These are phyloP conservation scores for Tulasnella calospora DNA, from an alignment of 768 basidiomycete species.

Conservation along the genomic window DNA sequence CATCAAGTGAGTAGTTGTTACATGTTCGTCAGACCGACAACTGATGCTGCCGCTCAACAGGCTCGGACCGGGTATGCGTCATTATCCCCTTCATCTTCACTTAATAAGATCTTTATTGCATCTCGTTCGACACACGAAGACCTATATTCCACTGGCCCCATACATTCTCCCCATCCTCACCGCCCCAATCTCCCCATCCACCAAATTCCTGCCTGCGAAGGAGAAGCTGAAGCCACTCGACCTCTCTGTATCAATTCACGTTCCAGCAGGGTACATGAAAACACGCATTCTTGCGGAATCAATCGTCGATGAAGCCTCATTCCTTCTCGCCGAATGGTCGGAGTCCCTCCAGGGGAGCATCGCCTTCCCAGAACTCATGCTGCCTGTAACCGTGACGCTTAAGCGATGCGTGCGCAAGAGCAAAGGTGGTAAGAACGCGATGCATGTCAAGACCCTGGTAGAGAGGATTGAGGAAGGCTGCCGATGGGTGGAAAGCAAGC, in stretches of 20 bases:
- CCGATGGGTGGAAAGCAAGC: conserved; percentile 66
- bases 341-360: conserved; percentile 76
- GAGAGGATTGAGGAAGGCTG: conserved; percentile 84
- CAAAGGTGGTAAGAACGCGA: conserved; percentile 37
- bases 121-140: conserved; percentile 74
- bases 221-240: conserved; percentile 69
- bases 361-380: conserved; percentile 87
- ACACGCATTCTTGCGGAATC: conserved; percentile 83
- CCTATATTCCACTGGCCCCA: conserved; percentile 82
- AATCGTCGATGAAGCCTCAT: conserved; percentile 74
- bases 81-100: conserved; percentile 92
- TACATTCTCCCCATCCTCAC: conserved; percentile 83
- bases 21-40: background rate
- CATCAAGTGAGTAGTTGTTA: conserved; percentile 61
- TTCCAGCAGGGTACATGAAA: conserved; percentile 80
- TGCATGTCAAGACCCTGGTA: conserved; percentile 63
- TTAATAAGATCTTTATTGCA: conserved; percentile 82
- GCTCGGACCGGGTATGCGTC: conserved; percentile 83
- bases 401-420: conserved; percentile 68
- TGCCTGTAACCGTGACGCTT: conserved; percentile 70
- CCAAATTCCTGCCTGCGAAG: conserved; percentile 77
- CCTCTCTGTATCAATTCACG: conserved; percentile 78
- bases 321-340: conserved; percentile 78
- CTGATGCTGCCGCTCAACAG: conserved; percentile 41
- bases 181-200: conserved; percentile 56